Evolutionary conservation across 2,329 filamentous ascomycete genomes (phyloP).

Genomic region (Calonectria naviculata): DNA sequence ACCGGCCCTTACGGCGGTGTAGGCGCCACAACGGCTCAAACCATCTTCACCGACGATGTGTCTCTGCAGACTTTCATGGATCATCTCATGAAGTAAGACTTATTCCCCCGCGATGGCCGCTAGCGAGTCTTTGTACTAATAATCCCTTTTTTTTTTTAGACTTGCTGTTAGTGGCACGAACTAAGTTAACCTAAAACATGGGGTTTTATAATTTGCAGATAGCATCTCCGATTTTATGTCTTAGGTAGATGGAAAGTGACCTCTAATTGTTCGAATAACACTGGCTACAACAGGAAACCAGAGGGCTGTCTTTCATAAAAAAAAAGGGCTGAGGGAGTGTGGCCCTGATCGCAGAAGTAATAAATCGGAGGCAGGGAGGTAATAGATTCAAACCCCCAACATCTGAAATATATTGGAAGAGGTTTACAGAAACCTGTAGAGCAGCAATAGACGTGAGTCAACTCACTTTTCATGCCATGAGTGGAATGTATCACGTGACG

Average conservation of each 20-base stretch:
- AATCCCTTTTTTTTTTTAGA: slow-evolving; percentile 44
- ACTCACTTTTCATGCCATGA: neutral
- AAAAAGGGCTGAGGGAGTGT: neutral
- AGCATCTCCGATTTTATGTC: neutral
- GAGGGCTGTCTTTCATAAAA: neutral
- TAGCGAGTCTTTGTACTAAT: slow-evolving; percentile 20
- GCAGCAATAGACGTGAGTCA: neutral
- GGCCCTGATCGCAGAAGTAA: neutral
- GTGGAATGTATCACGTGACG: slow-evolving; percentile 20
- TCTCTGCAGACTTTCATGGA: slow-evolving; percentile 99
- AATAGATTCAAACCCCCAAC: neutral
- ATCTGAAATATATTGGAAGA: neutral
- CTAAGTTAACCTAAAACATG: slow-evolving; percentile 44
- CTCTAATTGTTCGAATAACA: neutral
- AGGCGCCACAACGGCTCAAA: slow-evolving; percentile 87
- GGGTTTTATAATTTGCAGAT: neutral
- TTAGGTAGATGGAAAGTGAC: neutral
- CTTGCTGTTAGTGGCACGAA: slow-evolving; percentile 74
- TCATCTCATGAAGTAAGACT: slow-evolving; percentile 93
- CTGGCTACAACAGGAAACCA: neutral
- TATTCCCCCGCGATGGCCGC: neutral
- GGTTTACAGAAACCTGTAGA: neutral
- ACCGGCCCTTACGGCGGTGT: slow-evolving; percentile 92
- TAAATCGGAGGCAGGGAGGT: neutral
- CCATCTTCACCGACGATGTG: slow-evolving; percentile 99